Base-by-base conservation (phyloP, 2,329 filamentous ascomycete genomes). In the Colletotrichum australisinense region DNA sequence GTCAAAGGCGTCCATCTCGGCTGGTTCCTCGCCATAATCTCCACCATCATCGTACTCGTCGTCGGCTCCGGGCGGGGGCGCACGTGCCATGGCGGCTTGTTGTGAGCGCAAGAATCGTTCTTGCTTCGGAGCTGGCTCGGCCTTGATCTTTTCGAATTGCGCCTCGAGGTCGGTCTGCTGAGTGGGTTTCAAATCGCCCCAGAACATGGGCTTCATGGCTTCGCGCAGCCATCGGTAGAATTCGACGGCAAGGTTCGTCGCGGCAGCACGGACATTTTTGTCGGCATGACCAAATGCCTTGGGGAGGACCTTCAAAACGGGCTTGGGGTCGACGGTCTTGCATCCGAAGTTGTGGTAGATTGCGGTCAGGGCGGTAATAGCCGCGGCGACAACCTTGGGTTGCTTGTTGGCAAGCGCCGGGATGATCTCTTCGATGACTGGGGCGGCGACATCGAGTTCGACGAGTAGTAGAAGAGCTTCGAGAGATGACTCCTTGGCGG, bases 141-240 rank as follows among this genome's bases (percentile, higher is more conserved):
- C 90, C 81, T 98, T 98, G 80, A 98, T 90, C 78, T 94, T 95
- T 79, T 98, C 97, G 76, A 99, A 99, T 63, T 97, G 90, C 52
- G 95, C 94, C 80, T 99, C 97, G 69, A 99, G 86, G 80, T 99
- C 97, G 74, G 93, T 91, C 82, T 99, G 97, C 80, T 99, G 97
- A 0, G 97, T 96, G 0, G 96, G 93, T 82, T 99, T 99, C 74
- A 99, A 84, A 72, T 99, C 97, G 57, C 90, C 91, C 95, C 97
- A 99, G 82, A 99, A 98, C 83, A 98, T 93, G 49, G 96, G 95
- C 82, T 99, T 99, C 92, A 99, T 98, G 12, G 96, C 96, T 76
- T 99, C 97, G 77, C 96, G 93, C 42, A 99, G 88, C 97, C 97
- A 99, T 83, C 97, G 89, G 83, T 99, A 99, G 71, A 99, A 90